A percentile compares a stretch with the other conserved stretches of the same genome.
Conservation (phyloP, 495 filamentous ascomycete genomes). For the Hypomontagnella monticulosa region DNA sequence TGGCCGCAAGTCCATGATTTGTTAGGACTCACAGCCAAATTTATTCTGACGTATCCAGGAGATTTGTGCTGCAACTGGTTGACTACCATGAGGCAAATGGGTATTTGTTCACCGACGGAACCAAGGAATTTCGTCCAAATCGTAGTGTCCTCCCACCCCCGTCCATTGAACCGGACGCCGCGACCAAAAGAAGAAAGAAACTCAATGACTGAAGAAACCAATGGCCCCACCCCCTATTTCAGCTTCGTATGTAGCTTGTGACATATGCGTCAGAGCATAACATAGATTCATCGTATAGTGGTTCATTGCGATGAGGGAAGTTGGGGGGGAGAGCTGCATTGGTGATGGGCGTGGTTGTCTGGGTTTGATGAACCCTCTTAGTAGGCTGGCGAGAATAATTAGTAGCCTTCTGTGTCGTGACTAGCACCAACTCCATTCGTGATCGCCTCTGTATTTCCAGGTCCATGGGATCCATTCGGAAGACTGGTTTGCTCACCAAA, state of each 20-base stretch:
- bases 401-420: slow-evolving; percentile 18
- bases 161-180: background rate
- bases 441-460: background rate
- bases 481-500: slow-evolving; percentile 14
- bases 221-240: background rate
- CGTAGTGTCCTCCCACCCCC: background rate
- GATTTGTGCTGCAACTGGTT: slow-evolving; percentile 10
- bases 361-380: background rate
- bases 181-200: slow-evolving; percentile 6
- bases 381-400: slow-evolving; percentile 4
- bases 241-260: background rate
- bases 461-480: slow-evolving; percentile 23
- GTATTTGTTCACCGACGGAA: slow-evolving; percentile 16
- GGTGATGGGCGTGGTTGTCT: slow-evolving; percentile 2
- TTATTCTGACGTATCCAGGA: slow-evolving; percentile 36
- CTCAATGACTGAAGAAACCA: slow-evolving; percentile 6
- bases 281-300: slow-evolving; percentile 1
- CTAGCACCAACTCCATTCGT: slow-evolving; percentile 28
- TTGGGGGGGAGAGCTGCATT: slow-evolving; percentile 6
- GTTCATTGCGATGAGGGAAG: slow-evolving; percentile 1
- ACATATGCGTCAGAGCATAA: slow-evolving; percentile 1
- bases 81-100: background rate
- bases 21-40: slow-evolving; percentile 22
- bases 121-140: slow-evolving; percentile 25
- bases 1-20: slow-evolving; percentile 18